A percentile compares a stretch with the other conserved stretches of the same genome.
phyloP scores from a whole-genome alignment of 108 stramenopile genomes.

The Skeletonema marinoi region DNA sequence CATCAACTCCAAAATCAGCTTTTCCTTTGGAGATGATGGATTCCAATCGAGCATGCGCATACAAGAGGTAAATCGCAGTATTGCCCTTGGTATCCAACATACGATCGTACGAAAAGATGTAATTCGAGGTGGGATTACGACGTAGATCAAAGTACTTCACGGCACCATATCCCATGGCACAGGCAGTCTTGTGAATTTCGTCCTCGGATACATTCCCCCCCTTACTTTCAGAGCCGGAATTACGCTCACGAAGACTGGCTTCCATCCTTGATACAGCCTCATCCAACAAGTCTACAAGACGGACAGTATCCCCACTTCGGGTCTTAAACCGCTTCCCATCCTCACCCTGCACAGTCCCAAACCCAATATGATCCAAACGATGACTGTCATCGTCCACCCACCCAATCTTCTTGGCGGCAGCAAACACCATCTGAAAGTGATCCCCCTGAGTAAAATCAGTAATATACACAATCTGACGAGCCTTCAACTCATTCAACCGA shows the following conservation, averaged over 20 bases:
- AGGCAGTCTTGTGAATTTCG: slow-evolving; percentile 88
- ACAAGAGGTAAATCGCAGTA: slow-evolving; percentile 98
- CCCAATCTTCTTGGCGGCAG: slow-evolving; percentile 90
- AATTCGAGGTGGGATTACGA: slow-evolving; percentile 95
- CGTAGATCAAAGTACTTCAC: slow-evolving; percentile 99
- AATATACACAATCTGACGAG: slow-evolving; percentile 92
- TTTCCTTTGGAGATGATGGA: slow-evolving; percentile 94
- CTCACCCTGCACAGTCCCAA: slow-evolving; percentile 97
- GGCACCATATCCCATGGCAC: slow-evolving; percentile 96
- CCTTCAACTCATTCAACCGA: slow-evolving; percentile 78
- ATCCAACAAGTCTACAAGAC: slow-evolving; percentile 97
- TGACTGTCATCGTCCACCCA: slow-evolving; percentile 82
- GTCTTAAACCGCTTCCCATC: slow-evolving; percentile 99
- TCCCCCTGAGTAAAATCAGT: slow-evolving; percentile 97
- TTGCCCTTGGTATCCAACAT: slow-evolving; percentile 99
- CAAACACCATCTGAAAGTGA: slow-evolving; percentile 96
- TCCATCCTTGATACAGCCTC: slow-evolving; percentile 94
- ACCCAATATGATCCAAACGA: slow-evolving; percentile 95
- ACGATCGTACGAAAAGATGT: slow-evolving; percentile 98
- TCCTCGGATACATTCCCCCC: slow-evolving; percentile 80
- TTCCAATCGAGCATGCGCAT: slow-evolving; percentile 96
- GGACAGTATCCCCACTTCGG: slow-evolving; percentile 96
- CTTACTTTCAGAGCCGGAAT: slow-evolving; percentile 44
- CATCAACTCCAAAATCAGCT: slow-evolving; percentile 74
- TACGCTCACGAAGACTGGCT: slow-evolving; percentile 75